phyloP scores from a whole-genome alignment of 106 monocot species.

The Platanthera zijinensis region DNA sequence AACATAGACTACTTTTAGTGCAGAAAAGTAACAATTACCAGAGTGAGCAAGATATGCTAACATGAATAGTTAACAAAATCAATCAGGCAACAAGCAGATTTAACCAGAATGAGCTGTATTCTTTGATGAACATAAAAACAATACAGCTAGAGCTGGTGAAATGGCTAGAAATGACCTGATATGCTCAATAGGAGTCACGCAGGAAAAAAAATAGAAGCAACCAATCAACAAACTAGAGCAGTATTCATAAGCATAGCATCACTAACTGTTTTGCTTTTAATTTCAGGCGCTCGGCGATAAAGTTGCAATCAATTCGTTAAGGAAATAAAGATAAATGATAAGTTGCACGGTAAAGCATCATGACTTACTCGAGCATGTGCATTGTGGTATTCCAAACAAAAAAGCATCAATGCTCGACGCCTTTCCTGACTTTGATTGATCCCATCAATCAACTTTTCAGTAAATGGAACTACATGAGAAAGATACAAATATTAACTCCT shows the following conservation, averaged over 20 bases:
- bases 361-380: constrained; percentile 59
- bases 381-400: constrained; percentile 73
- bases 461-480: constrained; percentile 49
- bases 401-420: constrained; percentile 71
- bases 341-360: not conserved
- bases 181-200: not conserved
- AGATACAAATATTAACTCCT: not conserved
- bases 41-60: not conserved
- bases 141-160: not conserved
- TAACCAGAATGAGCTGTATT: not conserved
- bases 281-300: not conserved
- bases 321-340: not conserved
- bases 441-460: constrained; percentile 79
- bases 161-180: not conserved
- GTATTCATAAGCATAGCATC: not conserved
- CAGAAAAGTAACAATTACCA: too few species aligned
- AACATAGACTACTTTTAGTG: too few species aligned
- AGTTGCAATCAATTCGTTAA: not conserved
- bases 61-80: not conserved
- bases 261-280: not conserved
- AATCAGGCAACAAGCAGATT: not conserved
- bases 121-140: not conserved
- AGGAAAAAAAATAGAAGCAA: not conserved
- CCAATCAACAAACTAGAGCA: not conserved
- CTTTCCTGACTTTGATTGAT: constrained; percentile 73